Evolutionary conservation across 164 flowering plant genomes (phyloP).

Genomic region (Nymphaea thermarum): DNA sequence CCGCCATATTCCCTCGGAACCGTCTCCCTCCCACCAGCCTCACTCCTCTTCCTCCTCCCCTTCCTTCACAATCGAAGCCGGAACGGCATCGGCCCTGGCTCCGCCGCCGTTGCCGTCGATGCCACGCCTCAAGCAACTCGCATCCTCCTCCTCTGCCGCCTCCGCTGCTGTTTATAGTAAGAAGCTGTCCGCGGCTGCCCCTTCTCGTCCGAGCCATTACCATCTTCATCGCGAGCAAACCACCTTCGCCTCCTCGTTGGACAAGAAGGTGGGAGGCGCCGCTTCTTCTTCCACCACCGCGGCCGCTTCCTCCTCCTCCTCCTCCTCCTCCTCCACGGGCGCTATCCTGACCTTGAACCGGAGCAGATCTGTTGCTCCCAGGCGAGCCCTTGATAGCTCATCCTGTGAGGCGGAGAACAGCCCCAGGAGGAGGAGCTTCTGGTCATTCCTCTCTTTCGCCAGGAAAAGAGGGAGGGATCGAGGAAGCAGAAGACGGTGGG

Average conservation of each 20-base stretch:
- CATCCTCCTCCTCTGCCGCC: slow-evolving; percentile 27
- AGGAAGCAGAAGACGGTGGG: background rate
- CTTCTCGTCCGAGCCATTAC: background rate
- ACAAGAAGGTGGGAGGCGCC: slow-evolving; percentile 4
- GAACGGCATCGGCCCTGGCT: background rate
- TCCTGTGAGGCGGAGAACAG: slow-evolving; percentile 12
- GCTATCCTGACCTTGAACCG: slow-evolving; percentile 35
- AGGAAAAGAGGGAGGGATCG: background rate
- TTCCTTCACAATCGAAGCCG: background rate
- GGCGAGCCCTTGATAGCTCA: slow-evolving; percentile 17
- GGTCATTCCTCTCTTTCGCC: slow-evolving; percentile 65
- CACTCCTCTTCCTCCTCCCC: background rate
- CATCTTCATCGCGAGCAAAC: background rate
- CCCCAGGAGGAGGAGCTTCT: slow-evolving; percentile 45
- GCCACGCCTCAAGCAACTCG: slow-evolving; percentile 10
- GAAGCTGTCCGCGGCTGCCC: background rate
- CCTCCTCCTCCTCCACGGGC: slow-evolving; percentile 1
- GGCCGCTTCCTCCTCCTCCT: background rate
- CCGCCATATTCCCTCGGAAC: background rate
- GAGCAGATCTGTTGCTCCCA: slow-evolving; percentile 55
- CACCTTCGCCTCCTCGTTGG: slow-evolving; percentile 14
- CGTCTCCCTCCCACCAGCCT: background rate
- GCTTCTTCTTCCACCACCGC: slow-evolving; percentile 13
- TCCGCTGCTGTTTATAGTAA: slow-evolving; percentile 16
- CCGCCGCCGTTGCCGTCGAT: slow-evolving; percentile 16